Evolutionary conservation across 306 rosid species (phyloP).

Genomic region (Glycine latifolia): DNA sequence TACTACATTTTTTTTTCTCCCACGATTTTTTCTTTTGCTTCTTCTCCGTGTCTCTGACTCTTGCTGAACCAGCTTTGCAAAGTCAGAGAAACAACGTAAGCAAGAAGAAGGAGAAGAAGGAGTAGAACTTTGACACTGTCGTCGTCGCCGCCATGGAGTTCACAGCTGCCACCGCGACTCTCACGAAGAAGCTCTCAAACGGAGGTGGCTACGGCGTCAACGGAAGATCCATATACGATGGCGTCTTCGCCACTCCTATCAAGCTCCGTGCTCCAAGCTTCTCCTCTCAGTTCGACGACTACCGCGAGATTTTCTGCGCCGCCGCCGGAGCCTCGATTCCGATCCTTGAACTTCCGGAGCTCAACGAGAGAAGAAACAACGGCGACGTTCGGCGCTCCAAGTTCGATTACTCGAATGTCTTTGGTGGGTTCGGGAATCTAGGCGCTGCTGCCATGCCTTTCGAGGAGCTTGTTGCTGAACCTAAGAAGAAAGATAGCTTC

Average conservation of each 20-base stretch:
- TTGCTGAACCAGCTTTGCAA: conserved; percentile 35
- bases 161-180: conserved; percentile 62
- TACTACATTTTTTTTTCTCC: conserved; percentile 14
- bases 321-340: conserved; percentile 78
- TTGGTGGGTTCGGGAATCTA: conserved; percentile 74
- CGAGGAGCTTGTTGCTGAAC: conserved; percentile 61
- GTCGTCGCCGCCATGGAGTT: conserved; percentile 60
- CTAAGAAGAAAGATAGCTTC: conserved; percentile 48
- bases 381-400: conserved; percentile 67
- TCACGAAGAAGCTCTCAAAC: conserved; percentile 71
- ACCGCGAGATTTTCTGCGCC: conserved; percentile 74
- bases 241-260: conserved; percentile 72
- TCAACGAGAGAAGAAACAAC: conserved; percentile 54
- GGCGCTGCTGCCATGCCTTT: conserved; percentile 58
- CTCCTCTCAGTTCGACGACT: conserved; percentile 68
- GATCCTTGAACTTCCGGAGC: conserved; percentile 80
- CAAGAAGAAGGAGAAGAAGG: conserved; percentile 11
- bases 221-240: conserved; percentile 79
- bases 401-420: conserved; percentile 81
- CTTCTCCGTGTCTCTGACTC: conserved; percentile 48
- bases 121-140: background rate
- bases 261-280: conserved; percentile 62
- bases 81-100: conserved; percentile 25
- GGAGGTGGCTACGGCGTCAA: conserved; percentile 51
- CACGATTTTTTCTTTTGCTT: background rate